A percentile compares a stretch with the other conserved stretches of the same genome.
phyloP scores from a whole-genome alignment of 225 moss, liverwort and hornwort genomes.

The Marchantia paleacea region DNA sequence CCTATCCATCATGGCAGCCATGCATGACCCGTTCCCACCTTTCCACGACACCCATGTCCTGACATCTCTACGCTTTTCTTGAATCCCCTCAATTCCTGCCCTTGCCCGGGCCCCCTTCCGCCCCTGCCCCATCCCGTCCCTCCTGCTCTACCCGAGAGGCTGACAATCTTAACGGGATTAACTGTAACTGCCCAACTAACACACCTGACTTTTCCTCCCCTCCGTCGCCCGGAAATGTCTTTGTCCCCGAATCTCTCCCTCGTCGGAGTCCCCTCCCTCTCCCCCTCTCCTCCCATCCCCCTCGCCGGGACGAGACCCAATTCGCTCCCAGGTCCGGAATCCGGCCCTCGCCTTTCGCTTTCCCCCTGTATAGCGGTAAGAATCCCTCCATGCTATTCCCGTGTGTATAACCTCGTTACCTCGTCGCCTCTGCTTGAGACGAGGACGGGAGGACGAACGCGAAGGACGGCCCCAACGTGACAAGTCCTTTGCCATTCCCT shows the following conservation, averaged over 20 bases:
- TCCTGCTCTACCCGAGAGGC: background rate
- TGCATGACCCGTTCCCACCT: background rate
- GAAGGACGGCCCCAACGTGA: constrained; percentile 7
- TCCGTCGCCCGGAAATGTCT: background rate
- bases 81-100: background rate
- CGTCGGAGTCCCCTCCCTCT: background rate
- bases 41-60: constrained; percentile 21
- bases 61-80: constrained; percentile 1
- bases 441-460: background rate
- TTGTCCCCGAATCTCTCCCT: background rate
- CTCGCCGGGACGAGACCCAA: too few relatives aligned
- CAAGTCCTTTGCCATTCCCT: background rate
- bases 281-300: too few relatives aligned
- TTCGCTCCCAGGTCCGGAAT: background rate
- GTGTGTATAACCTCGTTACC: background rate
- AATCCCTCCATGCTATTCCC: too few relatives aligned
- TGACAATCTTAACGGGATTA: constrained; percentile 16
- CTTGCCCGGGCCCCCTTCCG: background rate
- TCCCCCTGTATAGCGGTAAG: too few relatives aligned
- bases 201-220: background rate
- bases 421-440: background rate
- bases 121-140: background rate
- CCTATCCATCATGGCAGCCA: background rate
- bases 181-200: constrained; percentile 22
- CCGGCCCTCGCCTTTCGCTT: background rate